These are phyloP conservation scores for Gynochthodes officinalis DNA, from an alignment of 257 asterid species.

Conservation along the genomic window DNA sequence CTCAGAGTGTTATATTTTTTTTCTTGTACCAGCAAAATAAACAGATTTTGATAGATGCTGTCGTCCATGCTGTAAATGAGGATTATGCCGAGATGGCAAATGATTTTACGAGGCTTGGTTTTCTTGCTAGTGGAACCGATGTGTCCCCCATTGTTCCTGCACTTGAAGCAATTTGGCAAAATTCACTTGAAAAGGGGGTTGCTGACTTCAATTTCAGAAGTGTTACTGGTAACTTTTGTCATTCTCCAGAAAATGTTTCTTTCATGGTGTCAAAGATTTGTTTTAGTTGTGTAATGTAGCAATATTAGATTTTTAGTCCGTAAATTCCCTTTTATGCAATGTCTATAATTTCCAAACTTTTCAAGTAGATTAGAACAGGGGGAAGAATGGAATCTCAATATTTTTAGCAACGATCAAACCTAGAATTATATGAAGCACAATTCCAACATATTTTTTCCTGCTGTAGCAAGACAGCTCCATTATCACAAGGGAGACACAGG, in stretches of 20 bases:
- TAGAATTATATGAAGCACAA: not conserved
- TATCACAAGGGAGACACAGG: not conserved
- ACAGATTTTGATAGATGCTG: constrained; percentile 95
- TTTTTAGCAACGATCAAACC: not conserved
- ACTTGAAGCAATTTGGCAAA: constrained; percentile 96
- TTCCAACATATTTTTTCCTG: not conserved
- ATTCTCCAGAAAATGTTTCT: not conserved
- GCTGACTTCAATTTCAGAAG: constrained; percentile 94
- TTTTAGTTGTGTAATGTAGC: not conserved
- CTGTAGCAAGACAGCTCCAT: not conserved
- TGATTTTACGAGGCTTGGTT: constrained; percentile 98
- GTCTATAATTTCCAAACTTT: not conserved
- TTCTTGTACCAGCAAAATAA: constrained; percentile 78
- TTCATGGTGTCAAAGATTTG: not conserved
- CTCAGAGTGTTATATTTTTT: constrained; percentile 17
- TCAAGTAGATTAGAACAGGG: not conserved
- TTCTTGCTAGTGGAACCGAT: constrained; percentile 95
- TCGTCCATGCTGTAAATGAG: constrained; percentile 99
- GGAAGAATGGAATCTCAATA: not conserved
- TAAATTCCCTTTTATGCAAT: not conserved
- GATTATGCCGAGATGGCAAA: constrained; percentile 99
- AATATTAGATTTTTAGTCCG: not conserved
- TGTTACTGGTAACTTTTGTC: constrained; percentile 68
- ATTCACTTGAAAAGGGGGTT: constrained; percentile 92
- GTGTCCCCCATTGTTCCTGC: constrained; percentile 97